Evolutionary conservation across 495 filamentous ascomycete genomes (phyloP).

Genomic region (Amphirosellinia nigrospora): DNA sequence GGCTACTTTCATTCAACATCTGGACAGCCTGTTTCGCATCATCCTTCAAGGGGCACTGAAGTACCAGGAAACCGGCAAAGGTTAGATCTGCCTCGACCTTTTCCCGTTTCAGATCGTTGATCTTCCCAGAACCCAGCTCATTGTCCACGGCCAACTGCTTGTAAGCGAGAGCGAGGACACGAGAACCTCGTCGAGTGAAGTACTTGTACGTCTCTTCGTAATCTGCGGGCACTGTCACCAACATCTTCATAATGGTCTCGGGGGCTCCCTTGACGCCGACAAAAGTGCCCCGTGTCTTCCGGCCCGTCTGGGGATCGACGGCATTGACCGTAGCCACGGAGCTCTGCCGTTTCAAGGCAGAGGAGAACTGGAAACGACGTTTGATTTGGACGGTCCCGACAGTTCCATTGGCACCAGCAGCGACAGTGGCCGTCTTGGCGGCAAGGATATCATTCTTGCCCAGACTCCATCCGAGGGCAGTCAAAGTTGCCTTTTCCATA

Average conservation of each 20-base stretch:
- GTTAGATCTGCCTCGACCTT: constrained; percentile 83
- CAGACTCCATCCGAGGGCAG: constrained; percentile 87
- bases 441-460: constrained; percentile 84
- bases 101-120: constrained; percentile 92
- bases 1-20: constrained; percentile 98
- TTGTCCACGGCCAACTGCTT: constrained; percentile 82
- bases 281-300: constrained; percentile 80
- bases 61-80: constrained; percentile 94
- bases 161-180: constrained; percentile 92
- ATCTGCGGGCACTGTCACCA: constrained; percentile 78
- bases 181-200: constrained; percentile 92
- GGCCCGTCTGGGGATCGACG: constrained; percentile 69
- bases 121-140: constrained; percentile 79
- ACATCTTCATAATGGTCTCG: constrained; percentile 93
- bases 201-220: constrained; percentile 99
- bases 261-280: constrained; percentile 96
- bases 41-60: constrained; percentile 95
- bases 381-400: constrained; percentile 82
- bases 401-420: constrained; percentile 47
- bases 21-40: constrained; percentile 91
- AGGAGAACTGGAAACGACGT: constrained; percentile 97
- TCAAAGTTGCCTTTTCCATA: constrained; percentile 96
- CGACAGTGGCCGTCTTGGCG: constrained; percentile 53
- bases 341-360: constrained; percentile 92
- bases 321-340: constrained; percentile 82